Conservation (phyloP, 768 basidiomycete genomes). For the Tulasnella sp. region DNA sequence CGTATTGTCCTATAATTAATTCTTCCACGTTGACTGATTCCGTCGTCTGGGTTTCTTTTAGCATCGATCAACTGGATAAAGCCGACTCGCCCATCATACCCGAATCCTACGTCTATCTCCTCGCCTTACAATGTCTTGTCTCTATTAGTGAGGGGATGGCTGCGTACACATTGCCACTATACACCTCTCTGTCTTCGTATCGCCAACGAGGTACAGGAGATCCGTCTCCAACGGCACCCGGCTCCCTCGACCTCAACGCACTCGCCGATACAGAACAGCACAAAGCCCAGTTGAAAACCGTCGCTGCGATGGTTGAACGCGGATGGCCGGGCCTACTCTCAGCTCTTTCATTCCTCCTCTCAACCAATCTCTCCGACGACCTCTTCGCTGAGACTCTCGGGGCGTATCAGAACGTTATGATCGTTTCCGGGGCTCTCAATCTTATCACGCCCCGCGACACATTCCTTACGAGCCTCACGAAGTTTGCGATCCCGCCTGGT, state of each 20-base stretch:
- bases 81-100: constrained; percentile 89
- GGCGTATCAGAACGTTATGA: constrained; percentile 73
- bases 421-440: constrained; percentile 81
- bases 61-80: constrained; percentile 97
- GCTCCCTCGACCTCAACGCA: constrained; percentile 51
- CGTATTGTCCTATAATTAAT: constrained; percentile 12
- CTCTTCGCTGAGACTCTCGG: constrained; percentile 80
- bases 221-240: constrained; percentile 55
- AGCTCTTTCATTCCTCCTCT: constrained; percentile 77
- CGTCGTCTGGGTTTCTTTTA: constrained; percentile 29
- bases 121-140: constrained; percentile 79
- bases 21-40: no score
- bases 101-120: constrained; percentile 85
- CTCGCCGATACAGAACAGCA: constrained; percentile 43
- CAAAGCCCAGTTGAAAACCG: constrained; percentile 47
- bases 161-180: constrained; percentile 61
- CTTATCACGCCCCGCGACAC: constrained; percentile 84
- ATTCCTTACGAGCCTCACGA: constrained; percentile 81
- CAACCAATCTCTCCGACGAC: constrained; percentile 83
- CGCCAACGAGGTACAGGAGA: constrained; percentile 51
- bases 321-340: constrained; percentile 92
- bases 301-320: constrained; percentile 68
- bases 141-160: constrained; percentile 81
- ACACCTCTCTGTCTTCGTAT: constrained; percentile 57
- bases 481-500: constrained; percentile 80